phyloP scores from a whole-genome alignment of 192 early-diverging fungal species.

The Coemansia sp. region DNA sequence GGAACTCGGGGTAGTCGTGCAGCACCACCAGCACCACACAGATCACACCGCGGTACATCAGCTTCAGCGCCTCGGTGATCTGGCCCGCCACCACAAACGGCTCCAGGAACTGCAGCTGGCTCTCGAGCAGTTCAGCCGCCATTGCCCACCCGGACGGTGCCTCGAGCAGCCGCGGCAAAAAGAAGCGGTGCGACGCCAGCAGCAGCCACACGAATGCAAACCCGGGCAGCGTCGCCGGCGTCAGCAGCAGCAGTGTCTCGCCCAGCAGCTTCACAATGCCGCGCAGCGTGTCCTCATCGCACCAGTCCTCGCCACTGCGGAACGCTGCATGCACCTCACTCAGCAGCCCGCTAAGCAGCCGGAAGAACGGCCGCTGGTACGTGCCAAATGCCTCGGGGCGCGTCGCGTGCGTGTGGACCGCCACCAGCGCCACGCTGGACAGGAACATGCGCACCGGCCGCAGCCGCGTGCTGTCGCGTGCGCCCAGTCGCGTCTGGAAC shows the following conservation, averaged over 20 bases:
- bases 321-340: slow-evolving; percentile 60
- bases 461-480: slow-evolving; percentile 51
- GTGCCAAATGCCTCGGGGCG: slow-evolving; percentile 65
- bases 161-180: slow-evolving; percentile 82
- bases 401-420: slow-evolving; percentile 83
- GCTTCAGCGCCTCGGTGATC: slow-evolving; percentile 66
- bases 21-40: slow-evolving; percentile 86
- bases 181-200: slow-evolving; percentile 86
- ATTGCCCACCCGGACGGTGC: slow-evolving; percentile 80
- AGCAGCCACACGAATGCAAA: slow-evolving; percentile 94
- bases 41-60: slow-evolving; percentile 86
- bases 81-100: slow-evolving; percentile 76
- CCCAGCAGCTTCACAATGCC: slow-evolving; percentile 23
- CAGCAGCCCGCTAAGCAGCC: slow-evolving; percentile 79
- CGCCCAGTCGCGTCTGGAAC: slow-evolving; percentile 70
- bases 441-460: slow-evolving; percentile 77
- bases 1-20: slow-evolving; percentile 97
- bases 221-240: slow-evolving; percentile 83
- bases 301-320: slow-evolving; percentile 31
- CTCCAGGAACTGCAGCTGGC: slow-evolving; percentile 80
- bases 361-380: slow-evolving; percentile 84
- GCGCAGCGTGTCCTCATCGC: slow-evolving; percentile 9
- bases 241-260: slow-evolving; percentile 73
- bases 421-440: slow-evolving; percentile 77
- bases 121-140: slow-evolving; percentile 78